Percentiles rank a stretch among this genome's conserved stretches.
These are phyloP conservation scores for Sarocladium oryzae DNA, from an alignment of 2,329 filamentous ascomycete species.

Conservation along the genomic window DNA sequence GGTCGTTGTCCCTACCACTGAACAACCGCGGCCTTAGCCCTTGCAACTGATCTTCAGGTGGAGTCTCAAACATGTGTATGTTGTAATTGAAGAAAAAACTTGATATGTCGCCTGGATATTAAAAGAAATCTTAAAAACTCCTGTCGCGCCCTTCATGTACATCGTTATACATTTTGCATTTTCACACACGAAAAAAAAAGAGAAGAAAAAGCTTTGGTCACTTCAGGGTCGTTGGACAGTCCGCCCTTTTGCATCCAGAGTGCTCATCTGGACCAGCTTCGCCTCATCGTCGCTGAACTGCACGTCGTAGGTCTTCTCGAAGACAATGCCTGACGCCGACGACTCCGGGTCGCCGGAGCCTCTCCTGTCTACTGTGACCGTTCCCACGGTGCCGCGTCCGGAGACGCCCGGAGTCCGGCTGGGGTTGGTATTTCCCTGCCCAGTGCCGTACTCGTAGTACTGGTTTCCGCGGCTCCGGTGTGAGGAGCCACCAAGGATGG, in stretches of 20 bases:
- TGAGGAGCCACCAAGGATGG: slow-evolving; percentile 2
- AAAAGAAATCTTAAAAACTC: not conserved
- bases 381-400: not conserved
- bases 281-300: slow-evolving; percentile 28
- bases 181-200: too few species aligned
- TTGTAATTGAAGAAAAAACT: too few species aligned
- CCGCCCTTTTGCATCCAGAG: slow-evolving; percentile 12
- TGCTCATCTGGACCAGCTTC: slow-evolving; percentile 23
- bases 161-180: not conserved
- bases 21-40: too few species aligned
- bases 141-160: not conserved
- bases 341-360: slow-evolving; percentile 2
- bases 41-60: too few species aligned
- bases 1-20: too few species aligned
- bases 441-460: slow-evolving; percentile 8
- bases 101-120: too few species aligned
- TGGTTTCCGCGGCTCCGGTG: slow-evolving; percentile 5
- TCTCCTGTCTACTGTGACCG: slow-evolving; percentile 4
- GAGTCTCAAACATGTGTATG: too few species aligned
- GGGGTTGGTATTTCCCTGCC: not conserved
- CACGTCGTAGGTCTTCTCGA: slow-evolving; percentile 28
- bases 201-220: too few species aligned
- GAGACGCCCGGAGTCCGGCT: not conserved
- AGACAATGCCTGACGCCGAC: slow-evolving; percentile 19
- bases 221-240: not conserved